A percentile compares a stretch with the other conserved stretches of the same genome.
These are phyloP conservation scores for Pedinophyceae sp. DNA, from an alignment of 139 green algal species.

Conservation along the genomic window DNA sequence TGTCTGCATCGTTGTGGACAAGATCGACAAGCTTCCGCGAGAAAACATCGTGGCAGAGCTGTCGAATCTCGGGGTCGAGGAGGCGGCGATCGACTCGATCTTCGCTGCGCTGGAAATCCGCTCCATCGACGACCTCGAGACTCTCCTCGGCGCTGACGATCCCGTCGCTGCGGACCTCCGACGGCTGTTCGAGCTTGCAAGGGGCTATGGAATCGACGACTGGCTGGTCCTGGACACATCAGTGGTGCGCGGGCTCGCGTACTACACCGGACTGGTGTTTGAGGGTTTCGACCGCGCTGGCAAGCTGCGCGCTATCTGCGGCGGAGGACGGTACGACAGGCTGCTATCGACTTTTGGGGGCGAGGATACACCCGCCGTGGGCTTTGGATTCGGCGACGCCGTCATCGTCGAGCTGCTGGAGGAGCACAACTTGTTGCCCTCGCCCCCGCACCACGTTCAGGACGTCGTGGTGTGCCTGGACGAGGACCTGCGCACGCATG, in stretches of 20 bases:
- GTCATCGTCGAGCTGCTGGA: slow-evolving; percentile 96
- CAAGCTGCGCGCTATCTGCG: slow-evolving; percentile 85
- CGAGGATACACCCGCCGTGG: slow-evolving; percentile 54
- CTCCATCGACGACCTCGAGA: slow-evolving; percentile 42
- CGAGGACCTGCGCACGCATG: slow-evolving; percentile 32
- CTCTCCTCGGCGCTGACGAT: slow-evolving; percentile 22
- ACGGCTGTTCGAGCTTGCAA: slow-evolving; percentile 64
- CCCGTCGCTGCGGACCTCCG: slow-evolving; percentile 38
- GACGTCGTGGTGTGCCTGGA: slow-evolving; percentile 69
- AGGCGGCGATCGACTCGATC: slow-evolving; percentile 41
- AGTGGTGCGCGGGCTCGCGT: slow-evolving; percentile 87
- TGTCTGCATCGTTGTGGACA: slow-evolving; percentile 90
- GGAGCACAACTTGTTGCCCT: slow-evolving; percentile 57
- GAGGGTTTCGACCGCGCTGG: slow-evolving; percentile 74
- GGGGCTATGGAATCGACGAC: slow-evolving; percentile 68
- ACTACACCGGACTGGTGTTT: slow-evolving; percentile 81
- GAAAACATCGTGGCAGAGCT: slow-evolving; percentile 62
- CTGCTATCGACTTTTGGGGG: slow-evolving; percentile 79
- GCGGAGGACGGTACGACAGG: slow-evolving; percentile 84
- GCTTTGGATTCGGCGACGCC: slow-evolving; percentile 91
- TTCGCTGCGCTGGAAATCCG: slow-evolving; percentile 37
- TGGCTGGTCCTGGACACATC: slow-evolving; percentile 87
- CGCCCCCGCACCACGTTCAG: slow-evolving; percentile 44
- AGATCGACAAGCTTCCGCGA: slow-evolving; percentile 69
- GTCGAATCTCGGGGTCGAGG: slow-evolving; percentile 25